These are phyloP conservation scores for Crithidia bombi DNA, from an alignment of 208 protist genomes.

Conservation along the genomic window DNA sequence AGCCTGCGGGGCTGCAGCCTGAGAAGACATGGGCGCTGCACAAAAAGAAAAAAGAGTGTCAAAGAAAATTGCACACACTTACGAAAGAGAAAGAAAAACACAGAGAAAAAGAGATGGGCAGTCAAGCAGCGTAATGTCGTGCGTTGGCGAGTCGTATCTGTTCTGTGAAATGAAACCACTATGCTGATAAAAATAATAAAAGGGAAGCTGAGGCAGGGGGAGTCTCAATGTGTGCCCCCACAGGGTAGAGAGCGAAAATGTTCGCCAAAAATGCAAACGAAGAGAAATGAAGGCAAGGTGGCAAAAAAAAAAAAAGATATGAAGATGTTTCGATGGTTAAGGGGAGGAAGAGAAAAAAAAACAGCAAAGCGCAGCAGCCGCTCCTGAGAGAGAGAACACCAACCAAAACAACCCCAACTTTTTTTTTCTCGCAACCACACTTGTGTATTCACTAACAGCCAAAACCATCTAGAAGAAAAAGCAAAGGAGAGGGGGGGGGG, in stretches of 20 bases:
- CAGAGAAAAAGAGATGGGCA: not conserved
- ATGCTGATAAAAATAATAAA: not conserved
- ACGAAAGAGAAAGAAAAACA: not conserved
- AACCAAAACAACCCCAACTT: too few relatives aligned
- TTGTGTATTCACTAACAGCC: too few relatives aligned
- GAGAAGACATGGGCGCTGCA: conserved; percentile 10
- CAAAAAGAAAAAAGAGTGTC: not conserved
- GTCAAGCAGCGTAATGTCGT: not conserved
- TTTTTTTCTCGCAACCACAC: too few relatives aligned
- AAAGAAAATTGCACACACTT: too few relatives aligned
- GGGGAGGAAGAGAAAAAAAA: conserved; percentile 1
- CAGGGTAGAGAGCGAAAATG: not conserved
- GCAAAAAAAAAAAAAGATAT: conserved; percentile 7
- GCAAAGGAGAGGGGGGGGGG: not conserved
- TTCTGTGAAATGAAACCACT: not conserved
- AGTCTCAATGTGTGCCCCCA: not conserved
- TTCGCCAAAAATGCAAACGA: not conserved
- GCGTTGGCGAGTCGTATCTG: not conserved
- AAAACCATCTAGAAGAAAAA: too few relatives aligned
- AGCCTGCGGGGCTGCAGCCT: conserved; percentile 9
- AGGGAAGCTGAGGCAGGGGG: not conserved
- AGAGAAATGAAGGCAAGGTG: not conserved
- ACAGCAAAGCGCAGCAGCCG: too few relatives aligned
- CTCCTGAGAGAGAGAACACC: too few relatives aligned
- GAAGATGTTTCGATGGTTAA: too few relatives aligned